Conservation (phyloP, 202 grass and related monocot genomes). For the Schoenoplectus triqueter region DNA sequence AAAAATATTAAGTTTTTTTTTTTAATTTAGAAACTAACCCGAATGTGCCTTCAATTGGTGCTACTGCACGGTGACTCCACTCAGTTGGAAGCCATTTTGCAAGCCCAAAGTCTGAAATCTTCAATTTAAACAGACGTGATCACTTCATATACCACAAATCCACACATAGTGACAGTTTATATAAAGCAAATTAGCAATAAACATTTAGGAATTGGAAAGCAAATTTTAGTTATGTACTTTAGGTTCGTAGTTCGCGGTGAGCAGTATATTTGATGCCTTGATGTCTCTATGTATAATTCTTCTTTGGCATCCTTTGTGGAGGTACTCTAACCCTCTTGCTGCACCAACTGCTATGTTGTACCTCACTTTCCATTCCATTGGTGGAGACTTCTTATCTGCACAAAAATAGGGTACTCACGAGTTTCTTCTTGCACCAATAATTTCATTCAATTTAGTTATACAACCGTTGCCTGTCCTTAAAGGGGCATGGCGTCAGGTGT, state of each 20-base stretch:
- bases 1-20: background rate
- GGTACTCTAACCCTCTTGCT: conserved; percentile 70
- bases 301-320: conserved; percentile 77
- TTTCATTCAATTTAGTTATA: background rate
- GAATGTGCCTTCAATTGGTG: conserved; percentile 91
- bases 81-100: conserved; percentile 93
- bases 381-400: conserved; percentile 43
- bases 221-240: conserved; percentile 47
- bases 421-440: background rate
- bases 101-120: conserved; percentile 94
- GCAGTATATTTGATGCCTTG: conserved; percentile 88
- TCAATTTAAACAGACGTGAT: background rate
- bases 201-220: background rate
- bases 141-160: background rate
- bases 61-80: conserved; percentile 89
- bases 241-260: conserved; percentile 74
- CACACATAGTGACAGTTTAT: no score
- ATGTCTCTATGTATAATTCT: conserved; percentile 94
- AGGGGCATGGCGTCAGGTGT: background rate
- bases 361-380: conserved; percentile 61
- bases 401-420: background rate
- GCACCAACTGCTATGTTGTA: conserved; percentile 64
- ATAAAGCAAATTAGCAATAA: background rate
- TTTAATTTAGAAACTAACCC: conserved; percentile 41
- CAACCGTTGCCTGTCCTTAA: background rate